These are phyloP conservation scores for Eutypa lata DNA, from an alignment of 2,329 filamentous ascomycete genomes.

Conservation along the genomic window DNA sequence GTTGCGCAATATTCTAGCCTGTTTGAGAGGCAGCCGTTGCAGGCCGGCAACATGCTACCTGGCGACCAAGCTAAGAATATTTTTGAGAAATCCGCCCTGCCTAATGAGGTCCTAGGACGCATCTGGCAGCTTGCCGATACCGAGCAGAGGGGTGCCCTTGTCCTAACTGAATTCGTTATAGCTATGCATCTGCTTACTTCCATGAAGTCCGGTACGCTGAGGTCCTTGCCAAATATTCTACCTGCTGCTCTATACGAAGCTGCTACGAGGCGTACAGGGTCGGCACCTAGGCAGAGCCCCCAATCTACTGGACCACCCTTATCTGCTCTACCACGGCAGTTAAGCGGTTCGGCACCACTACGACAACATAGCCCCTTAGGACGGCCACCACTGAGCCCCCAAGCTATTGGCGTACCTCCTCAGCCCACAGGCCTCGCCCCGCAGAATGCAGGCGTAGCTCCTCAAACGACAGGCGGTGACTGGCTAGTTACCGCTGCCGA, in stretches of 20 bases:
- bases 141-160: slow-evolving; percentile 83
- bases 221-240: slow-evolving; percentile 73
- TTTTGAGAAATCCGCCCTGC: slow-evolving; percentile 87
- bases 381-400: slow-evolving; percentile 45
- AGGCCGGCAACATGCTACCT: slow-evolving; percentile 69
- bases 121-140: slow-evolving; percentile 97
- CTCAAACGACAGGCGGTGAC: slow-evolving; percentile 53
- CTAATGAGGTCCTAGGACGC: slow-evolving; percentile 85
- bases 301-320: slow-evolving; percentile 53
- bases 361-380: slow-evolving; percentile 59
- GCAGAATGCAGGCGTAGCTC: slow-evolving; percentile 6
- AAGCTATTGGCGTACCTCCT: slow-evolving; percentile 33
- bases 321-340: slow-evolving; percentile 75
- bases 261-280: slow-evolving; percentile 66
- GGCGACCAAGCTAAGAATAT: slow-evolving; percentile 89
- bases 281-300: slow-evolving; percentile 47
- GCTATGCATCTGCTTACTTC: slow-evolving; percentile 97
- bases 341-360: slow-evolving; percentile 68
- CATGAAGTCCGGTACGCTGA: slow-evolving; percentile 79
- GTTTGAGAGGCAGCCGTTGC: slow-evolving; percentile 83
- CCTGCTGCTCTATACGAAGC: slow-evolving; percentile 88
- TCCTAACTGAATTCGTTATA: slow-evolving; percentile 90
- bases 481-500: slow-evolving; percentile 84
- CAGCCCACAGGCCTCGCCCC: slow-evolving; percentile 4
- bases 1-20: slow-evolving; percentile 83